phyloP scores from a whole-genome alignment of 108 stramenopile species.

The Skeletonema marinoi region DNA sequence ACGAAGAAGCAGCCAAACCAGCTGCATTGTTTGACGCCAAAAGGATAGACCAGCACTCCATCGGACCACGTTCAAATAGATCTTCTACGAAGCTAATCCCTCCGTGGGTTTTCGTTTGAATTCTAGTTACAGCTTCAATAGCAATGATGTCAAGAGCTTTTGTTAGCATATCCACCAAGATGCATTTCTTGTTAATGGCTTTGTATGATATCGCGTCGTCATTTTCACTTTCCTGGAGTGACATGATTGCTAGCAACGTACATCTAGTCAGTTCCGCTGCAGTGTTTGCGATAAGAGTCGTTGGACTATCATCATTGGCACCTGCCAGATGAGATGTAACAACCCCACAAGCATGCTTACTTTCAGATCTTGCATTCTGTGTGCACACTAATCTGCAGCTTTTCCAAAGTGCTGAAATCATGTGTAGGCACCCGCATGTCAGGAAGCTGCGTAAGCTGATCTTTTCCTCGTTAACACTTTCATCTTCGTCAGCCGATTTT shows the following conservation, averaged over 20 bases:
- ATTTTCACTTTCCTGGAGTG: slow-evolving; percentile 17
- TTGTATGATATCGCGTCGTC: slow-evolving; percentile 11
- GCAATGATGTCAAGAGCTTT: slow-evolving; percentile 26
- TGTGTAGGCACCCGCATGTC: slow-evolving; percentile 28
- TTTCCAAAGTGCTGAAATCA: slow-evolving; percentile 39
- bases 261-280: slow-evolving; percentile 24
- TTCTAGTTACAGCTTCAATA: slow-evolving; percentile 30
- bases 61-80: slow-evolving; percentile 21
- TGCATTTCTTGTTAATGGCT: slow-evolving; percentile 9
- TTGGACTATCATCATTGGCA: neutral
- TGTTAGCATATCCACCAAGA: slow-evolving; percentile 29
- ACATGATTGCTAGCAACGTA: slow-evolving; percentile 25
- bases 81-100: slow-evolving; percentile 33
- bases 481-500: slow-evolving; percentile 15
- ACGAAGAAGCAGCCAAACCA: slow-evolving; percentile 31
- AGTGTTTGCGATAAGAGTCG: slow-evolving; percentile 18
- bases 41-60: slow-evolving; percentile 32
- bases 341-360: slow-evolving; percentile 27
- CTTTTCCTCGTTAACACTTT: slow-evolving; percentile 7
- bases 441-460: slow-evolving; percentile 30
- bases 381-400: slow-evolving; percentile 27
- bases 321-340: slow-evolving; percentile 20
- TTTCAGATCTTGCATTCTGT: slow-evolving; percentile 10
- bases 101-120: slow-evolving; percentile 6
- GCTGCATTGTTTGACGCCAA: slow-evolving; percentile 13